A percentile compares a stretch with the other conserved stretches of the same genome.
These are phyloP conservation scores for Tricholoma sp. DNA, from an alignment of 768 basidiomycete genomes.

Conservation along the genomic window DNA sequence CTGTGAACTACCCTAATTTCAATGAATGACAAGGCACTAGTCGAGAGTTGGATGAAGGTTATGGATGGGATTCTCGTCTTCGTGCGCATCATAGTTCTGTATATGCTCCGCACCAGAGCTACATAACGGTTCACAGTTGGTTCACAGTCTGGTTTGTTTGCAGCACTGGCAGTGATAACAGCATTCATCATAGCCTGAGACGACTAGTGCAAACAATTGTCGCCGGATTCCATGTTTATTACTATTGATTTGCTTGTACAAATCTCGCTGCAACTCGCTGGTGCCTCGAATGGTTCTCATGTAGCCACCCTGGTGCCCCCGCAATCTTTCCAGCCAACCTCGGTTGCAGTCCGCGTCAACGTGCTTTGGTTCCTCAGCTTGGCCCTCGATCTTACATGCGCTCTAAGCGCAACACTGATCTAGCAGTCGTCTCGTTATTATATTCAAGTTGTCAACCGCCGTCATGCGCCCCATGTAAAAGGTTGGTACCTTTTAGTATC, in stretches of 20 bases:
- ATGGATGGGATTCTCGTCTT: too few relatives aligned
- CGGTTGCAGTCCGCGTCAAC: conserved; percentile 16
- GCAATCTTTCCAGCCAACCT: conserved; percentile 8
- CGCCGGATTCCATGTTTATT: conserved; percentile 7
- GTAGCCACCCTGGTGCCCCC: not conserved
- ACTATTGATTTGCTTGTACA: conserved; percentile 7
- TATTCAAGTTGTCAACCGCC: not conserved
- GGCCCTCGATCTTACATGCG: conserved; percentile 20
- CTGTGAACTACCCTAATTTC: too few relatives aligned
- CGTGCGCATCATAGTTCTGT: too few relatives aligned
- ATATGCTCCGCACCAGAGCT: too few relatives aligned
- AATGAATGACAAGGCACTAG: conserved; percentile 10
- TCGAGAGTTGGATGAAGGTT: conserved; percentile 9
- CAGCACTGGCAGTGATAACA: conserved; percentile 19
- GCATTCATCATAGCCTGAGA: conserved; percentile 23
- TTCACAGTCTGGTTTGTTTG: conserved; percentile 20
- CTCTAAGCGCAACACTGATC: conserved; percentile 23
- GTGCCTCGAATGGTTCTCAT: not conserved
- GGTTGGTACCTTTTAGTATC: not conserved
- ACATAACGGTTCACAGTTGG: too few relatives aligned
- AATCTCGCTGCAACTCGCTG: not conserved
- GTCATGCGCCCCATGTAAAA: not conserved
- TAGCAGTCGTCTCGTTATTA: conserved; percentile 13
- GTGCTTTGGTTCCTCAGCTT: conserved; percentile 23
- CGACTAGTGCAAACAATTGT: conserved; percentile 16